A percentile compares a stretch with the other conserved stretches of the same genome.
Conservation (phyloP, 2,329 filamentous ascomycete species). For the Exophiala sideris region DNA sequence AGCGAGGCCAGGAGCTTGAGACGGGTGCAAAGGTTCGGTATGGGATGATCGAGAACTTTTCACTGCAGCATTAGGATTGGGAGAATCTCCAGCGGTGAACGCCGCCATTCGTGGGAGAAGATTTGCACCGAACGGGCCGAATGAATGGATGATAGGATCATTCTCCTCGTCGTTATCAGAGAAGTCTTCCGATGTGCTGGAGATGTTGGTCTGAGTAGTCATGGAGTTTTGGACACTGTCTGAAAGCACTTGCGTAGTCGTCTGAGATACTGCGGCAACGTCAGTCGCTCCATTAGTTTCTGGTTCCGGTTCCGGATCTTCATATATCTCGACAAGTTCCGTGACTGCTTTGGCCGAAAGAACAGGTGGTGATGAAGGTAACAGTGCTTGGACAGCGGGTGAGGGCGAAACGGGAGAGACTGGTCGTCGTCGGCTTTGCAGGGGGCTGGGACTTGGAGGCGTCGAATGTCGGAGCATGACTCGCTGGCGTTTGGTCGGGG, state of each 20-base stretch:
- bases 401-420: conserved; percentile 75
- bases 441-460: conserved; percentile 45
- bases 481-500: conserved; percentile 44
- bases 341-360: conserved; percentile 2
- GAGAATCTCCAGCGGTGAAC: conserved; percentile 65
- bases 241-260: conserved; percentile 32
- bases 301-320: conserved; percentile 52
- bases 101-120: conserved; percentile 78
- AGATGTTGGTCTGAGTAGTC: conserved; percentile 9
- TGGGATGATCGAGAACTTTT: conserved; percentile 32
- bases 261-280: conserved; percentile 9
- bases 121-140: conserved; percentile 84
- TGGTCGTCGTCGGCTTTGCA: conserved; percentile 60
- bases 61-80: conserved; percentile 32
- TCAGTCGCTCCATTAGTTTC: conserved; percentile 6
- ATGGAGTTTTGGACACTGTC: conserved; percentile 29
- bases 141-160: conserved; percentile 87
- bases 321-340: conserved; percentile 62
- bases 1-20: conserved; percentile 30
- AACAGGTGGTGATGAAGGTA: conserved; percentile 40
- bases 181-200: conserved; percentile 47
- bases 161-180: conserved; percentile 89
- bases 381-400: conserved; percentile 49
- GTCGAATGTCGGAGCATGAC: conserved; percentile 28
- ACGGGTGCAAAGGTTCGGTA: conserved; percentile 36